These are phyloP conservation scores for Tylopilus sp. DNA, from an alignment of 768 basidiomycete genomes.

Conservation along the genomic window DNA sequence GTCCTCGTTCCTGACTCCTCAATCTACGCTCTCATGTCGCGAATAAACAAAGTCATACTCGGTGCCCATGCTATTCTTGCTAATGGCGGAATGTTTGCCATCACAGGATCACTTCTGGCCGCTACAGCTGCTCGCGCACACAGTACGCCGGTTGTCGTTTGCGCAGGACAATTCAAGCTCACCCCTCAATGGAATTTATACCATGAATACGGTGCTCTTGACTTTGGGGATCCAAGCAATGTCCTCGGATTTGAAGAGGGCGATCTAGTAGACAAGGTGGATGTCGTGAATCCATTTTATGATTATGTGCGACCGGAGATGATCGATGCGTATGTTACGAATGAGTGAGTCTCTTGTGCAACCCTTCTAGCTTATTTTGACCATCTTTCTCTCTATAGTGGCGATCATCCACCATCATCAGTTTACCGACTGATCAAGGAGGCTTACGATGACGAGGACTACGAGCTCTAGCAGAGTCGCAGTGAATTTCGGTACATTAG, in stretches of 20 bases:
- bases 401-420: conserved; percentile 94
- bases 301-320: conserved; percentile 94
- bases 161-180: conserved; percentile 94
- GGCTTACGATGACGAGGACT: conserved; percentile 93
- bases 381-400: conserved; percentile 44
- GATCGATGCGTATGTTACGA: conserved; percentile 92
- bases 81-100: conserved; percentile 93
- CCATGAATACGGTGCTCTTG: conserved; percentile 80
- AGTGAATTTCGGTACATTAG: neutral
- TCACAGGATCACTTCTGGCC: conserved; percentile 79
- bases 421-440: conserved; percentile 91
- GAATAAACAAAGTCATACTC: conserved; percentile 94
- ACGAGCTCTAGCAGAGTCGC: conserved; percentile 47
- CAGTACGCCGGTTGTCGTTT: conserved; percentile 89
- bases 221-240: conserved; percentile 69
- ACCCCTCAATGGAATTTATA: conserved; percentile 89
- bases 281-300: conserved; percentile 94
- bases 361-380: conserved; percentile 4
- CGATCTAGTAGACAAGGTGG: conserved; percentile 78
- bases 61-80: conserved; percentile 95
- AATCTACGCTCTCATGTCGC: conserved; percentile 93
- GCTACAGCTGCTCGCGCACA: conserved; percentile 87
- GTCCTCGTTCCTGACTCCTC: conserved; percentile 96
- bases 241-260: conserved; percentile 75
- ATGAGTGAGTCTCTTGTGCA: conserved; percentile 67